Base-by-base conservation (phyloP, 208 protist genomes). In the Vickermania ingenoplastis region DNA sequence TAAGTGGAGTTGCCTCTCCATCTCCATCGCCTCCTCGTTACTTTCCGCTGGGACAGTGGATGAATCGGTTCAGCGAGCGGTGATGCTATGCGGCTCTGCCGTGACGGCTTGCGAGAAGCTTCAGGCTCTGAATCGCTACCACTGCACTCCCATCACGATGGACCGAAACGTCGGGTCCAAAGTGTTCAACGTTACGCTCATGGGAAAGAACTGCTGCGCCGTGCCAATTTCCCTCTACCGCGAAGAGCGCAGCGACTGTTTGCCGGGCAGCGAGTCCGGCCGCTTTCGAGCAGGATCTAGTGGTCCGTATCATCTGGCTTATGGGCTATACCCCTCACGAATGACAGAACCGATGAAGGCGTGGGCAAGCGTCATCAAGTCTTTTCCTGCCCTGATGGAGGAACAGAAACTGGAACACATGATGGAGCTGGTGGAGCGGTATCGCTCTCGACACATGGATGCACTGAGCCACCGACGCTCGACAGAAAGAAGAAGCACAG, bases 111-210 rank as follows among this genome's bases (percentile, higher is more conserved):
- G 41, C 22, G 57, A 62, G 57, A 53, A 62, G 57, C 57, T 62
- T 5, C 14, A 62, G n/a, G 41, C 17, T 21, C 48, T 51, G 11
- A 62, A 62, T 29, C 7, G 5, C 5, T 51, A 25, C n/a, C 57
- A 62, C 25, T 11, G 57, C 28, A 62, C 57, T 7, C 57, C 57
- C 5, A 62, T 62, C 57, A 62, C 57, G 41, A 13, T 62, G n/a
- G 57, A 62, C 57, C 13, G 17, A 13, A 41, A 17, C 22, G n/a
- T 51, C 5, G 57, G 41, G n/a, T 13, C 17, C 22, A 57, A n/a
- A 21, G 14, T 57, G 11, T 55, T 41, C 17, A 28, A 5, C 13
- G 11, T 57, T 13, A 21, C 22, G 5, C 13, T 62, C 36, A 13
- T 14, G 7, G 57, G 26, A 14, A 17, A 57, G 55, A 41, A 62